Evolutionary conservation across 257 asterid genomes (phyloP), one percentile per base, ranked within the genome.

Genomic region (Gentiana macrophylla): DNA sequence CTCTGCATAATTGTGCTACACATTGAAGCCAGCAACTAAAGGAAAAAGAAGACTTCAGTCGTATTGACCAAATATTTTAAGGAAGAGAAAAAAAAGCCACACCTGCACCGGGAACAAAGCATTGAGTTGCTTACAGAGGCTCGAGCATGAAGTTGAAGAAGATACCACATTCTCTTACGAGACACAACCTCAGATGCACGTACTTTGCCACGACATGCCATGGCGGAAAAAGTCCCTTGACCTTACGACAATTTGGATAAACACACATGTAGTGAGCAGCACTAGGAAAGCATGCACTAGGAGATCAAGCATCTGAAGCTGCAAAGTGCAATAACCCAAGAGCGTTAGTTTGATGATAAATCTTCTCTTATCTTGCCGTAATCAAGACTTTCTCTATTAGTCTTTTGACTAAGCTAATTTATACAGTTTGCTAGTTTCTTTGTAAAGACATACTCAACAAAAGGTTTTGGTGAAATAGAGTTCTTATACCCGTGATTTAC

Each of bases 51-150:
- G 33, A 57, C 35, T 47, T 15, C 41, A 12, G 8, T 49, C 44
- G 37, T 45, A 11, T 4, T 3, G 3, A 24, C 61, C 24, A 37
- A 37, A 32, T 52, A 49, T 44, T 32, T 35, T 47, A 52, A 60
- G n/a, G 5, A 8, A 56, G 5, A 35, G 41, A 10, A 47, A 13
- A 46, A 62, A 49, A 49, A 56, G 53, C 67, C 85, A 54, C 45
- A 92, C 99, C 94, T 89, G 99, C 99, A 92, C 5, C 99, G 0
- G 99, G 99, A 35, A 92, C 99, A 66, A 62, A 71, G 83, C 99
- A 88, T 56, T 78, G 70, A 38, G 94, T 81, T 80, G 97, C 70
- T 80, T 88, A 83, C 99, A n/a, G n/a, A 92, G 35, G 99, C 91
- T 41, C 97, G 95, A 50, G 97, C 86, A 72, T 92, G 99, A 73